Base-by-base conservation (phyloP, 208 protist species). In the Trichomonas gallinae region DNA sequence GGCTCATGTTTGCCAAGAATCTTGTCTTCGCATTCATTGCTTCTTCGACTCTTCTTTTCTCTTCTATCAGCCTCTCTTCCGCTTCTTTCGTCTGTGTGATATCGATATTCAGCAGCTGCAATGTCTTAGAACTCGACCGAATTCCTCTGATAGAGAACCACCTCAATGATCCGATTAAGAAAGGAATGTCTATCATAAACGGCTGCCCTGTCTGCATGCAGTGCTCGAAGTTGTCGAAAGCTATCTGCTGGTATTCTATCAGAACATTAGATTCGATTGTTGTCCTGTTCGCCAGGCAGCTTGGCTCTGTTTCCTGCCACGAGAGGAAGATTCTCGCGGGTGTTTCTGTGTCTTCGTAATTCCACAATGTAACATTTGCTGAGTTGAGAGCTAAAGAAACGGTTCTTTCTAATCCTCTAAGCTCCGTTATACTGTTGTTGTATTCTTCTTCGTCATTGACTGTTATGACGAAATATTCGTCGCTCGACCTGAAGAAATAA, bases 1-100 rank as follows among this genome's bases (percentile, higher is more conserved):
- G 81, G 21, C 96, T 44, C 46, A 51, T 96, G 81, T 85, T 96
- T 44, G 96, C 82, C 38, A 96, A 58, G 23, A 96, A 96, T 85
- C 38, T 13, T 10, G 51, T 34, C 38, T 85, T 96, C n/a, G 96
- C 96, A 34, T 15, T n/a, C 10, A 49, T 96, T 17, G 72, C 36
- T 82, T 82, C 63, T 51, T 96, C 63, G 10, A 82, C 96, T 44
- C 81, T 34, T 42, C 13, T 17, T 36, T 87, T 87, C 42, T 87
- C 34, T 87, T 44, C 10, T 42, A 40, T 42, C 6, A 36, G 6
- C 42, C 36, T 21, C 13, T 13, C 34, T 42, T 21, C 23, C 9
- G 36, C 31, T 87, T 13, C 4, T 42, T 87, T 87, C 4, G 36
- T 17, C 36, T 87, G 31, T 44, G 81, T 87, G 11, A 42, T 42